Evolutionary conservation across 495 filamentous ascomycete species (phyloP), one percentile per base, ranked within the genome.

Genomic region (Xanthoparmelia taractica): DNA sequence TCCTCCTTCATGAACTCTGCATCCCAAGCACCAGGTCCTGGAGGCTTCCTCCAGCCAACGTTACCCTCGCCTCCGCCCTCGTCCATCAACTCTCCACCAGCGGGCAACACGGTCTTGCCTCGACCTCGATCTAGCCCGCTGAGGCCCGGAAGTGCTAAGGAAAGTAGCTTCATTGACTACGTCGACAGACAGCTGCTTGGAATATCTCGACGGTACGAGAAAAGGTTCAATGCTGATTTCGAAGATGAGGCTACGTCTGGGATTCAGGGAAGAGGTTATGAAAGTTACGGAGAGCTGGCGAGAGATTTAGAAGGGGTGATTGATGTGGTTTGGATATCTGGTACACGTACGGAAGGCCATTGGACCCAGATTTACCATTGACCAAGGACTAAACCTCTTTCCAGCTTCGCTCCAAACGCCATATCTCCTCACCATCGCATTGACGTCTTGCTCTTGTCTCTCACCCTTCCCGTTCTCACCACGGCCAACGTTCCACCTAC

Each of bases 381-480:
- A 11, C 36, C 65, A 20, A 67, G 31, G 25, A n/a, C 23, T 33
- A 33, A 37, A 29, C 58, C 59, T 55, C 45, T 29, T 64, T 63
- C 20, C 67, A 93, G 90, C 91, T 38, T 84, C 82, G 45, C 78
- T 96, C n/a, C 90, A 96, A 76, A 84, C 91, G 17, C 87, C 90
- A 37, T 91, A 88, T 69, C 78, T 96, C 13, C 82, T 96, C 29
- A 87, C 84, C 60, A 78, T 96, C 57, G 90, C 91, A 0, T 79
- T 84, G 59, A 77, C 91, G 33, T 73, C 89, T 20, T 82, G 82
- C 63, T 81, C 78, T 0, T 88, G 86, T 72, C 73, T 96, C 6
- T 69, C 79, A 8, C 77, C 80, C 1, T 92, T 93, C 73, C 78
- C 84, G 0, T 86, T 90, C n/a, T 74, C 84, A 0, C 83, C 86